Conservation (phyloP, 306 rosid genomes). For the Aeschynomene evenia region DNA sequence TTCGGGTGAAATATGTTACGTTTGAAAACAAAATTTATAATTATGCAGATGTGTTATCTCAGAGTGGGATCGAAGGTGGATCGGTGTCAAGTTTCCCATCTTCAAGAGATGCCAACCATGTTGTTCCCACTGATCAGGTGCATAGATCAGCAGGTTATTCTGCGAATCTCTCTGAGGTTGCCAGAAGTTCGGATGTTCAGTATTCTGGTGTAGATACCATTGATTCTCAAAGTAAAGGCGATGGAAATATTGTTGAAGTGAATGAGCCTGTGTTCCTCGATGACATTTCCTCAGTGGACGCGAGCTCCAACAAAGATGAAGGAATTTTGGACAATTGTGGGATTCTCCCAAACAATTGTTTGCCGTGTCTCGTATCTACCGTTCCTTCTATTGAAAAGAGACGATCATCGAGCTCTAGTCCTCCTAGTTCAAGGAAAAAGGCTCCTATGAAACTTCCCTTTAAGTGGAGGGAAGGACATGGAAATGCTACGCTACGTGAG, state of each 20-base stretch:
- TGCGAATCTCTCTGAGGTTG: conserved; percentile 34
- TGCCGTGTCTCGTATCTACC: conserved; percentile 87
- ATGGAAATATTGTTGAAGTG: conserved; percentile 46
- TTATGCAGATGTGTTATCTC: conserved; percentile 62
- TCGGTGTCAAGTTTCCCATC: conserved; percentile 48
- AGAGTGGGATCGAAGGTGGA: conserved; percentile 50
- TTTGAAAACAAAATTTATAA: neutral
- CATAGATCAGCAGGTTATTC: conserved; percentile 42
- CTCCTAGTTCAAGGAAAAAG: conserved; percentile 72
- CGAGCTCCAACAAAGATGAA: conserved; percentile 56
- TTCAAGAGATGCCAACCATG: conserved; percentile 50
- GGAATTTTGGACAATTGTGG: conserved; percentile 79
- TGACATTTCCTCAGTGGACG: conserved; percentile 70
- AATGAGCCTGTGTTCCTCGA: conserved; percentile 73
- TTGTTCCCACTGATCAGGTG: conserved; percentile 41
- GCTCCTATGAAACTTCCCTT: conserved; percentile 59
- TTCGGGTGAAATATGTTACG: neutral
- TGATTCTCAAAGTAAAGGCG: conserved; percentile 43
- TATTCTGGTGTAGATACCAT: conserved; percentile 35
- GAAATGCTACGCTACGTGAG: conserved; percentile 67
- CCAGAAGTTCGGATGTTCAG: conserved; percentile 44
- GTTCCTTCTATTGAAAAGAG: conserved; percentile 70
- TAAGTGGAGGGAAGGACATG: conserved; percentile 74
- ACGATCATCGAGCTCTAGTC: conserved; percentile 74
- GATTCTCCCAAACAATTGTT: conserved; percentile 79